phyloP scores from a whole-genome alignment of 2,329 filamentous ascomycete genomes.

The Scytalidium lignicola region DNA sequence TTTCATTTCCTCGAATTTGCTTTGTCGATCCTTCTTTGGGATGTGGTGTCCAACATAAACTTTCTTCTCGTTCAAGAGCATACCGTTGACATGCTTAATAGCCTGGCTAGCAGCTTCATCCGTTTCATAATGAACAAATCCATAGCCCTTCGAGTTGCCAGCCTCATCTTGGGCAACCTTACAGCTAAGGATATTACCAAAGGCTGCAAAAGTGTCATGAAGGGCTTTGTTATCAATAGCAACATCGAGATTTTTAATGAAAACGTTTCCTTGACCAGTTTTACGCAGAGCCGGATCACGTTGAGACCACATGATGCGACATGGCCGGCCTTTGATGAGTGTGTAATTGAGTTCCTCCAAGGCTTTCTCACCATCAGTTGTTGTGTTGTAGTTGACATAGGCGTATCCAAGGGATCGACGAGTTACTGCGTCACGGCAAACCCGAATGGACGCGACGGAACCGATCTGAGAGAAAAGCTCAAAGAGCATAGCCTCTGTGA shows the following conservation, averaged over 20 bases:
- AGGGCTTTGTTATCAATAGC: slow-evolving; percentile 99
- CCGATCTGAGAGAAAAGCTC: slow-evolving; percentile 99
- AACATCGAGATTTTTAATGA: slow-evolving; percentile 99
- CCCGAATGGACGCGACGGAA: slow-evolving; percentile 97
- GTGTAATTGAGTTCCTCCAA: slow-evolving; percentile 99
- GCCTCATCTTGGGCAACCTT: slow-evolving; percentile 98
- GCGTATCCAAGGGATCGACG: slow-evolving; percentile 98
- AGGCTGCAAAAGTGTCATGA: slow-evolving; percentile 97
- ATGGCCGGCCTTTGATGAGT: slow-evolving; percentile 95
- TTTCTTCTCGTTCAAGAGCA: slow-evolving; percentile 99
- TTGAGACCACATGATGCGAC: slow-evolving; percentile 99
- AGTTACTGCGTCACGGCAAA: slow-evolving; percentile 98
- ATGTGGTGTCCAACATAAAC: slow-evolving; percentile 99
- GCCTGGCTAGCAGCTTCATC: slow-evolving; percentile 94
- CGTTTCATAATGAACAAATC: slow-evolving; percentile 99
- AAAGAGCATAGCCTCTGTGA: slow-evolving; percentile 99
- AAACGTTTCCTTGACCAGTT: slow-evolving; percentile 98
- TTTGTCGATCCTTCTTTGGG: slow-evolving; percentile 99
- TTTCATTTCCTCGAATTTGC: slow-evolving; percentile 99
- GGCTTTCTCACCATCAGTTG: slow-evolving; percentile 91
- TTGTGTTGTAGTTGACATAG: slow-evolving; percentile 99
- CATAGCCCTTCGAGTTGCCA: slow-evolving; percentile 96
- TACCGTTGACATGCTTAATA: slow-evolving; percentile 99
- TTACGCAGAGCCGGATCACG: slow-evolving; percentile 98
- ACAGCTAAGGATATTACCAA: slow-evolving; percentile 98